phyloP scores from a whole-genome alignment of 176 grass and related monocot genomes.

The Aechmea fasciata region DNA sequence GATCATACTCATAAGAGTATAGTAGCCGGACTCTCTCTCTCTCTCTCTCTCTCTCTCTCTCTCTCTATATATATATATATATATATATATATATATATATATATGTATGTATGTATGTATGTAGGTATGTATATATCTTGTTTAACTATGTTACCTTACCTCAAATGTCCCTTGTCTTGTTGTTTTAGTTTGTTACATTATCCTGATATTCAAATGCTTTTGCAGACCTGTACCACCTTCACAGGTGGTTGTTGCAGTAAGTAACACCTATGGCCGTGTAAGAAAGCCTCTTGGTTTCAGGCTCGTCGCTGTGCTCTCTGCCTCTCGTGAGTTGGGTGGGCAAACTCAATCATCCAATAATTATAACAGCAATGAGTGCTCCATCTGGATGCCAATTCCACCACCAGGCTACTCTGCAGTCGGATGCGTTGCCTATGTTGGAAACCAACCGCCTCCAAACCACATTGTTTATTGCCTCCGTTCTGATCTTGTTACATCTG shows the following conservation, averaged over 20 bases:
- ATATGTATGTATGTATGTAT: no score
- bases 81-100: no score
- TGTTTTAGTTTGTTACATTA: conserved; percentile 17
- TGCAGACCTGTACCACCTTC: conserved; percentile 79
- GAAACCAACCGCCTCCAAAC: conserved; percentile 71
- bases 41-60: no score
- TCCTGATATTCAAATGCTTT: conserved; percentile 19
- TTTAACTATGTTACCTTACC: no score
- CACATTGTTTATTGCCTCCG: conserved; percentile 84
- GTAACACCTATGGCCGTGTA: conserved; percentile 93
- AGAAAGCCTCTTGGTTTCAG: conserved; percentile 79
- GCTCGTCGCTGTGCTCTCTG: conserved; percentile 54
- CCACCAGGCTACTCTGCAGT: conserved; percentile 74
- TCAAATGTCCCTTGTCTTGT: not conserved
- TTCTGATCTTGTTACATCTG: conserved; percentile 71
- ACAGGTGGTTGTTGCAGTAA: conserved; percentile 89
- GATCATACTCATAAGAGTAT: no score
- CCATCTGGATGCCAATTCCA: conserved; percentile 84
- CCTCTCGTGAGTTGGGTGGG: conserved; percentile 22
- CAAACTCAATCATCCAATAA: conserved; percentile 24
- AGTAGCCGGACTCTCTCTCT: no score
- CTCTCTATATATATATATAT: no score
- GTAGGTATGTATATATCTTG: no score
- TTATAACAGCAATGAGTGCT: conserved; percentile 38
- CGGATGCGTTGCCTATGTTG: conserved; percentile 76